These are phyloP conservation scores for Myrica gale DNA, from an alignment of 306 rosid genomes.

Conservation along the genomic window DNA sequence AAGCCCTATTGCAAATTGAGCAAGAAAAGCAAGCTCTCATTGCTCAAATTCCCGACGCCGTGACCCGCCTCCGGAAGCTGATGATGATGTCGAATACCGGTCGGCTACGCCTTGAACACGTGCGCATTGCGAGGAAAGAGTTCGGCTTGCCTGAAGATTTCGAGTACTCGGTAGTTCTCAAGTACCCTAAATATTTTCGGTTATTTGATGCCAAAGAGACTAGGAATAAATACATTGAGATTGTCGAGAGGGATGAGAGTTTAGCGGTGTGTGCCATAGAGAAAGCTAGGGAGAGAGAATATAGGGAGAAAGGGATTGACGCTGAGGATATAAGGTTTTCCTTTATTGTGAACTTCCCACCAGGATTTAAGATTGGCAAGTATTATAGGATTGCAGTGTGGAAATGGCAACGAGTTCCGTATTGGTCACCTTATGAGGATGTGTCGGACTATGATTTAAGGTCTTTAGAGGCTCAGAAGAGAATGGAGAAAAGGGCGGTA, in stretches of 20 bases:
- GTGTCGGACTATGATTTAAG: conserved; percentile 74
- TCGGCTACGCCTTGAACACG: conserved; percentile 77
- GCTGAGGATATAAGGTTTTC: conserved; percentile 79
- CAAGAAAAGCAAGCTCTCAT: conserved; percentile 57
- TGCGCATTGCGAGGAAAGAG: conserved; percentile 66
- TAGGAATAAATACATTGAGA: conserved; percentile 75
- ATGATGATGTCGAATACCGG: conserved; percentile 68
- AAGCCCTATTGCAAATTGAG: conserved; percentile 69
- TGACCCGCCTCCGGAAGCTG: conserved; percentile 69
- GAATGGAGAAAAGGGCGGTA: conserved; percentile 83
- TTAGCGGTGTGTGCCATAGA: conserved; percentile 64
- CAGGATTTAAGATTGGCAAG: conserved; percentile 90
- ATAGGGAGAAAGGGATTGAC: conserved; percentile 68
- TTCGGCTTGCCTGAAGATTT: conserved; percentile 82
- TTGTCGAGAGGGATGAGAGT: conserved; percentile 50
- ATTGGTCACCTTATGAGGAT: conserved; percentile 91
- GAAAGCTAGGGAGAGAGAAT: conserved; percentile 70
- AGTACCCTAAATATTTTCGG: conserved; percentile 61
- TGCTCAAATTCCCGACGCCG: conserved; percentile 55
- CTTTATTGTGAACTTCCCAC: conserved; percentile 70
- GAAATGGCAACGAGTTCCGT: conserved; percentile 91
- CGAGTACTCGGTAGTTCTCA: conserved; percentile 67
- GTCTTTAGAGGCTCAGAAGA: conserved; percentile 81
- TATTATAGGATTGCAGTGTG: conserved; percentile 74
- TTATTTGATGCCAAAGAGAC: conserved; percentile 69